Conservation (phyloP, 495 filamentous ascomycete species). For the Daldinia grandis region DNA sequence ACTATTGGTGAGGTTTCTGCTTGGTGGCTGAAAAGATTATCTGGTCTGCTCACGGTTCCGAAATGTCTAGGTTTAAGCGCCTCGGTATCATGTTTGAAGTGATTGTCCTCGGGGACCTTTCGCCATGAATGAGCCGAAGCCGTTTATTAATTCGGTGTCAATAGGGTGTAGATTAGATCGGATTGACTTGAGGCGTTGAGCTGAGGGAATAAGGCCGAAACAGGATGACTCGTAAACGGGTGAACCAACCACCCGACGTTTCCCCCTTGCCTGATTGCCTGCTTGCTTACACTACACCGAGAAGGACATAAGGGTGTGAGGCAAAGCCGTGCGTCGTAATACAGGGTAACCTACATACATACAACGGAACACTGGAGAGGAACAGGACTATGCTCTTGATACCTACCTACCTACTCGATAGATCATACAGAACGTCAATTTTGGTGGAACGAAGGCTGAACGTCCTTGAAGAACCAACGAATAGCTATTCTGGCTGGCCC, state of each 20-base stretch:
- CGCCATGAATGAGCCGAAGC: slow-evolving; percentile 7
- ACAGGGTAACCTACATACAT: slow-evolving; percentile 17
- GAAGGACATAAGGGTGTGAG: slow-evolving; percentile 21
- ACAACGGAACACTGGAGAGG: slow-evolving; percentile 11
- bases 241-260: slow-evolving; percentile 31
- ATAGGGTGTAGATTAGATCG: slow-evolving; percentile 23
- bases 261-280: background rate
- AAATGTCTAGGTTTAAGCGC: slow-evolving; percentile 1
- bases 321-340: slow-evolving; percentile 24
- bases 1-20: slow-evolving; percentile 18
- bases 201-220: slow-evolving; percentile 42
- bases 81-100: slow-evolving; percentile 23
- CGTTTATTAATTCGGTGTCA: slow-evolving; percentile 7
- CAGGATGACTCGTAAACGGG: slow-evolving; percentile 15
- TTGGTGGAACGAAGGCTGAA: slow-evolving; percentile 35
- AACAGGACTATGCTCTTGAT: slow-evolving; percentile 9
- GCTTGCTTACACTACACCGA: slow-evolving; percentile 34
- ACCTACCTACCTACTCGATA: no score
- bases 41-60: background rate
- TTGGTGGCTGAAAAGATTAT: slow-evolving; percentile 13
- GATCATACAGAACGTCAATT: slow-evolving; percentile 8
- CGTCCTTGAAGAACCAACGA: slow-evolving; percentile 29
- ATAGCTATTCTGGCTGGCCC: slow-evolving; percentile 9
- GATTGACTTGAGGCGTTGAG: slow-evolving; percentile 31
- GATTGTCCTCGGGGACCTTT: slow-evolving; percentile 19